phyloP scores from a whole-genome alignment of 352 stramenopile species.

The Phytophthora multivora region DNA sequence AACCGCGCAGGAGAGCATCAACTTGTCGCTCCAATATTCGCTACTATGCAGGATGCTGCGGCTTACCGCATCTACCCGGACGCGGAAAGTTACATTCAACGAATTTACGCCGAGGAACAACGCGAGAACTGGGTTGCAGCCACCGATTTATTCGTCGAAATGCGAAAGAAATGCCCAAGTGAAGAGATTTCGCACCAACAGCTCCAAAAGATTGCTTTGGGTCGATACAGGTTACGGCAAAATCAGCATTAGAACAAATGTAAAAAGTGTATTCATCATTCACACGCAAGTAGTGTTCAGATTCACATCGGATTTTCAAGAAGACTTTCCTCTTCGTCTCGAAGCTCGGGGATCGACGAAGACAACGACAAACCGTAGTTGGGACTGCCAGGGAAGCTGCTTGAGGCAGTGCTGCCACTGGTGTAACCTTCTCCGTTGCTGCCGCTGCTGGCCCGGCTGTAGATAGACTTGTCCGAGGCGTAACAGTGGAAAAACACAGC shows the following conservation, averaged over 20 bases:
- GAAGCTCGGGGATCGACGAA: slow-evolving; percentile 38
- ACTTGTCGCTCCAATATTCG: slow-evolving; percentile 65
- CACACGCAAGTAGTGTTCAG: background rate
- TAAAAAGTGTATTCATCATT: background rate
- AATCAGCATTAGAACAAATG: slow-evolving; percentile 23
- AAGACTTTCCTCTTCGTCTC: slow-evolving; percentile 59
- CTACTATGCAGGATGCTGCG: slow-evolving; percentile 61
- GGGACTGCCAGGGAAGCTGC: slow-evolving; percentile 34
- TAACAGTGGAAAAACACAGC: slow-evolving; percentile 77
- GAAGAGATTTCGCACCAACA: slow-evolving; percentile 58
- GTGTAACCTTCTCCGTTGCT: slow-evolving; percentile 29
- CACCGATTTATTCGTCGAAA: slow-evolving; percentile 76
- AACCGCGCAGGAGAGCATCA: slow-evolving; percentile 59
- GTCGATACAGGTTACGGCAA: slow-evolving; percentile 58
- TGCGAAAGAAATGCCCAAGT: slow-evolving; percentile 57
- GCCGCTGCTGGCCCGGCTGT: slow-evolving; percentile 17
- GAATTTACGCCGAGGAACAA: slow-evolving; percentile 73
- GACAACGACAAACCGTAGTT: slow-evolving; percentile 37
- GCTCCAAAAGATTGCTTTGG: slow-evolving; percentile 67
- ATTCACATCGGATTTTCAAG: slow-evolving; percentile 47
- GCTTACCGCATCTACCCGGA: slow-evolving; percentile 55
- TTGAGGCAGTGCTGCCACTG: slow-evolving; percentile 37
- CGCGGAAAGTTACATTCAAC: slow-evolving; percentile 72
- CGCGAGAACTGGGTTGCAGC: slow-evolving; percentile 67
- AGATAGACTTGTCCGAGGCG: slow-evolving; percentile 82